Evolutionary conservation across 495 filamentous ascomycete genomes (phyloP), one percentile per base, ranked within the genome.

Genomic region (Aspergillus nidulans): DNA sequence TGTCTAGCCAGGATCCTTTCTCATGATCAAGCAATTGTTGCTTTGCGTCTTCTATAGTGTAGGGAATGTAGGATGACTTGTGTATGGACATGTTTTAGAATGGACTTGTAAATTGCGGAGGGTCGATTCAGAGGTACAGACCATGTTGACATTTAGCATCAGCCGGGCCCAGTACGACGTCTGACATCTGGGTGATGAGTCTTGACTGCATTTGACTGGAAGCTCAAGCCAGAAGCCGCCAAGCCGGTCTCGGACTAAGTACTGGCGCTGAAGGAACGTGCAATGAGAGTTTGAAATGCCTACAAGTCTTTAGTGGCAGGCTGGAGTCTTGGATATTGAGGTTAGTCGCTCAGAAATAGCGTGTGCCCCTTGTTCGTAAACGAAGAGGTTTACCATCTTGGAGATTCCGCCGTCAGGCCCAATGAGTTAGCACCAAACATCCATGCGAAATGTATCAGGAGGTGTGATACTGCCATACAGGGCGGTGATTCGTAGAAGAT

Each of bases 301-400:
- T 39, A 18, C 20, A 34, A 36, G 19, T 39, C 6, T 32, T 39
- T 49, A 7, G 28, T 32, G 44, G 30, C 13, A 25, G 19, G 6
- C 15, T 5, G 26, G 26, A 28, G 4, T 41, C 36, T 36, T 24
- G 20, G 49, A 49, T 49, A 16, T 26, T 41, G 15, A 36, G 36
- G 20, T 32, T 18, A 2, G 19, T 1, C 6, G 19, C 24, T 48
- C 30, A 34, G 30, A 5, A 34, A 34, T 12, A 12, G 30, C 57
- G 57, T 54, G 54, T 59, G 60, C 60, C 43, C 26, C n/a, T 58
- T 58, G 36, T 39, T n/a, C 36, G n/a, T 42, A 28, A n/a, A 21
- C 13, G 9, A 42, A 23, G 43, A 40, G 21, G n/a, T n/a, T n/a
- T n/a, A 30, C 5, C 26, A 28, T 40, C 42, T 44, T 50, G 28